Conservation (phyloP, 208 protist species). For the Trichomonas vaginalis region DNA sequence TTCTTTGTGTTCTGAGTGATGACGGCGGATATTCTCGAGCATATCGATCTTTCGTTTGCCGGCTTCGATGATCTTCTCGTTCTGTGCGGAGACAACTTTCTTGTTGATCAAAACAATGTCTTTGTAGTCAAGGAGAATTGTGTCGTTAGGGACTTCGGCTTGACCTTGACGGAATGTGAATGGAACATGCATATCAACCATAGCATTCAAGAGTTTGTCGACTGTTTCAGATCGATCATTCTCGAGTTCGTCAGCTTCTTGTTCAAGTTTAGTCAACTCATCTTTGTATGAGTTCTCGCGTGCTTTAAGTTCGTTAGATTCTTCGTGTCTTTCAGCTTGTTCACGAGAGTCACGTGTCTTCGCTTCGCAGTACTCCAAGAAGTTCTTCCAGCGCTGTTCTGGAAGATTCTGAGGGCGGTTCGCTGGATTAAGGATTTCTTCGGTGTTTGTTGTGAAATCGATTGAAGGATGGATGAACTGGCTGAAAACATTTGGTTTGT, state of each 20-base stretch:
- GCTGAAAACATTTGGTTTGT: background rate
- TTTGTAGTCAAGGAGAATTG: background rate
- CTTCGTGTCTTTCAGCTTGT: background rate
- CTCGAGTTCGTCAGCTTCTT: background rate
- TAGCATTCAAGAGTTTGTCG: background rate
- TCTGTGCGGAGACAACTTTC: background rate
- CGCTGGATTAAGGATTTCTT: background rate
- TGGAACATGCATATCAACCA: background rate
- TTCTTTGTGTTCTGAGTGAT: background rate
- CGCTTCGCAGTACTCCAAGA: background rate
- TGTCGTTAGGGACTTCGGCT: background rate
- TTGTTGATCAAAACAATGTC: background rate
- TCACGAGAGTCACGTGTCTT: background rate
- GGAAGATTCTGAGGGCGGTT: background rate
- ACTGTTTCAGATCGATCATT: background rate
- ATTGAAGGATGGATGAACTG: background rate
- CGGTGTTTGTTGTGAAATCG: background rate
- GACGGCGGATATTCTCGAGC: background rate
- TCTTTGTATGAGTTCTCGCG: background rate
- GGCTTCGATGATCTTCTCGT: background rate
- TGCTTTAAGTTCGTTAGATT: background rate
- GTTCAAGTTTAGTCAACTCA: background rate
- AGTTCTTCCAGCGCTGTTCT: background rate
- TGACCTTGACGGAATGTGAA: background rate
- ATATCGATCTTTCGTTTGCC: background rate